These are phyloP conservation scores for Deinandra increscens DNA, from an alignment of 129 eudicot genomes.

Conservation along the genomic window DNA sequence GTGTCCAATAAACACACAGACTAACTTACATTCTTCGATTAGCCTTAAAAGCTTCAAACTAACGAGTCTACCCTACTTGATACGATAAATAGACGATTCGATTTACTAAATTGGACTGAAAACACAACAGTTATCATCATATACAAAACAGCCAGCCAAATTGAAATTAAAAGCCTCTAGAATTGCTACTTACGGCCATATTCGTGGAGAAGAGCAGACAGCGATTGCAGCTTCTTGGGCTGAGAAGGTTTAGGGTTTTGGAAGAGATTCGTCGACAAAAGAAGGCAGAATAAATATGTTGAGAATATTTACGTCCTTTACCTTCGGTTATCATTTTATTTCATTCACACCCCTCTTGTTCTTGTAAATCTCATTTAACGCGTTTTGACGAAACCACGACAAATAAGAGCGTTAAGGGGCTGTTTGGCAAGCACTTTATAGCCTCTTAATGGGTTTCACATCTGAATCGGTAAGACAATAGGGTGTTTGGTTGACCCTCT, in stretches of 20 bases:
- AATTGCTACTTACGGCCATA: slow-evolving; percentile 33
- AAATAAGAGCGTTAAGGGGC: no score
- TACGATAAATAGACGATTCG: slow-evolving; percentile 14
- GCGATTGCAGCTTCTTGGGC: slow-evolving; percentile 17
- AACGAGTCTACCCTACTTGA: not conserved
- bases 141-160: not conserved
- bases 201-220: slow-evolving; percentile 9
- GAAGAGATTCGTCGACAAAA: not conserved
- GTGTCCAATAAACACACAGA: not conserved
- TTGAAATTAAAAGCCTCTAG: not conserved
- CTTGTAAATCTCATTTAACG: not conserved
- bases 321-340: not conserved
- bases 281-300: not conserved
- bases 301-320: not conserved
- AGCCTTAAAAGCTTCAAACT: not conserved
- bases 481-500: no score
- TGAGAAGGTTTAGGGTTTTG: slow-evolving; percentile 25
- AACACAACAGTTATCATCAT: not conserved
- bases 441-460: no score
- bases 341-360: not conserved
- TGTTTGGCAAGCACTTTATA: no score
- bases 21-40: slow-evolving; percentile 12
- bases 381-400: no score
- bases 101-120: slow-evolving; percentile 2
- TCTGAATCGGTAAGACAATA: no score